Percentiles rank a stretch among this genome's conserved stretches.
Conservation (phyloP, 2,329 filamentous ascomycete genomes). For the Botrytis deweyae region DNA sequence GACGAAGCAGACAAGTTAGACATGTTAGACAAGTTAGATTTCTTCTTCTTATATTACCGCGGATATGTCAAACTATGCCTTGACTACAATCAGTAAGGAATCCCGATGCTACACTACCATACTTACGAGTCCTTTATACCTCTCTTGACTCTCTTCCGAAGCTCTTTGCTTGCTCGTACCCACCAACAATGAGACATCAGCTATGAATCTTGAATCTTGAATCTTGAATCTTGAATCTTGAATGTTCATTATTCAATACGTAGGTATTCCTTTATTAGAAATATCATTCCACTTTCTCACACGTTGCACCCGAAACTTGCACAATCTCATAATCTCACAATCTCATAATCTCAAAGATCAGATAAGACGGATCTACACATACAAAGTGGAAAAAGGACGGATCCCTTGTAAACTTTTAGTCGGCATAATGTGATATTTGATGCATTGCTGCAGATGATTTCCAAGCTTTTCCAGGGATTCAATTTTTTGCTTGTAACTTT, state of each 20-base stretch:
- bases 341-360: not conserved
- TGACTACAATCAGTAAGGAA: not conserved
- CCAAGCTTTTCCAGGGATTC: conserved; percentile 2
- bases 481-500: conserved; percentile 5
- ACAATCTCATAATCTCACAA: too few relatives aligned
- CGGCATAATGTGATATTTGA: conserved; percentile 3
- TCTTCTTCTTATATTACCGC: not conserved
- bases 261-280: not conserved
- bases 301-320: not conserved
- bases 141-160: not conserved
- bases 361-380: not conserved
- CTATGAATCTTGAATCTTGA: not conserved
- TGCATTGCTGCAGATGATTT: conserved; percentile 4
- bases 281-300: not conserved
- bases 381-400: not conserved
- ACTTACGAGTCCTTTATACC: not conserved
- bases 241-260: not conserved
- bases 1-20: too few relatives aligned
- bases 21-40: not conserved
- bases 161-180: not conserved
- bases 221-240: not conserved
- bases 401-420: conserved; percentile 3
- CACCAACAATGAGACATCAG: not conserved
- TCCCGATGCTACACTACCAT: not conserved
- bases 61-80: not conserved